These are phyloP conservation scores for Rhizopogon vulgaris DNA, from an alignment of 768 basidiomycete species.

Conservation along the genomic window DNA sequence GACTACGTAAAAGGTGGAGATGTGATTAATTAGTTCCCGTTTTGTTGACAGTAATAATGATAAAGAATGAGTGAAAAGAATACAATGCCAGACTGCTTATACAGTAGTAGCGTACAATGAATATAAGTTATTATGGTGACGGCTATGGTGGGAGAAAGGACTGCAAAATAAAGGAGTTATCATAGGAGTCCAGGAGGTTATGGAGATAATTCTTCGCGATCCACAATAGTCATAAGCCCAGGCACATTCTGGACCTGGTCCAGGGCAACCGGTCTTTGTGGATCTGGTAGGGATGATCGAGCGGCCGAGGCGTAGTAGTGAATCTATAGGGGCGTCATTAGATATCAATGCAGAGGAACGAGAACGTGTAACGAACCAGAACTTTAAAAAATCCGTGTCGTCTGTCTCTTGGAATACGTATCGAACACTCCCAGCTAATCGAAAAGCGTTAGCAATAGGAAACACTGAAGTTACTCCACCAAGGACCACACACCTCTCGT, in stretches of 20 bases:
- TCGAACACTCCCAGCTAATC: constrained; percentile 58
- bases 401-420: constrained; percentile 46
- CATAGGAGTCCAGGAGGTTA: constrained; percentile 10
- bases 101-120: not conserved
- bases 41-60: too few relatives aligned
- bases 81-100: not conserved
- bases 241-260: constrained; percentile 57
- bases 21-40: not conserved
- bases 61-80: not conserved
- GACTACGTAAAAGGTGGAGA: not conserved
- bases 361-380: constrained; percentile 34
- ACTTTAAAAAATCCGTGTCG: constrained; percentile 53
- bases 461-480: not conserved
- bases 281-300: constrained; percentile 45
- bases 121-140: not conserved
- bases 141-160: not conserved
- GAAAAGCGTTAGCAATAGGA: not conserved
- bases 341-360: not conserved
- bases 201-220: constrained; percentile 27
- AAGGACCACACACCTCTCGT: constrained; percentile 54
- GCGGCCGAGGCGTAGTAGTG: constrained; percentile 57
- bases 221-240: constrained; percentile 70
- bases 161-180: not conserved
- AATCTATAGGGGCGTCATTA: constrained; percentile 35
- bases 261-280: constrained; percentile 55